phyloP scores from a whole-genome alignment of 768 basidiomycete species.

The Tulasnella calospora region DNA sequence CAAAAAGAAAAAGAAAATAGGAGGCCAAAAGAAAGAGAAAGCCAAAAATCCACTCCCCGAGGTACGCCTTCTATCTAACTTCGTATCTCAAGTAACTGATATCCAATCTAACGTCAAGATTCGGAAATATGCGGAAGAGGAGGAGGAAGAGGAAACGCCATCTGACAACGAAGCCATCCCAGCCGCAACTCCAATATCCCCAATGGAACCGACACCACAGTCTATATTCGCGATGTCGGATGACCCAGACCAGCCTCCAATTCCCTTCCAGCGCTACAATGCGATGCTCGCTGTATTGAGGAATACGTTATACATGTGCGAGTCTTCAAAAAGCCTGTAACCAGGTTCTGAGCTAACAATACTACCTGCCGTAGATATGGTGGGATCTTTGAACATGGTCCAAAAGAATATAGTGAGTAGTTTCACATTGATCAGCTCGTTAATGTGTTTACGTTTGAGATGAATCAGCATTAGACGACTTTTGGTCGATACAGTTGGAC shows the following conservation, averaged over 20 bases:
- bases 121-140: conserved; percentile 20
- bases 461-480: conserved; percentile 64
- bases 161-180: background rate
- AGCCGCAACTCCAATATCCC: conserved; percentile 21
- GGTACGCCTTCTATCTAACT: too few species aligned
- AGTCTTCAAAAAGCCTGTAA: conserved; percentile 17
- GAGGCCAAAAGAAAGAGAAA: conserved; percentile 39
- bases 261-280: conserved; percentile 74
- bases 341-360: background rate
- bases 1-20: conserved; percentile 45
- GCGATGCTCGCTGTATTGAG: conserved; percentile 80
- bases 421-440: background rate
- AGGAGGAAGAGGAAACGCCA: background rate
- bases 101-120: background rate
- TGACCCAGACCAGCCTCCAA: conserved; percentile 48
- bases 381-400: conserved; percentile 78
- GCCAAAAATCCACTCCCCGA: conserved; percentile 30
- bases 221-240: conserved; percentile 28
- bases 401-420: conserved; percentile 60
- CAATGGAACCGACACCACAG: conserved; percentile 27
- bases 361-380: conserved; percentile 62
- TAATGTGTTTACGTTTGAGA: background rate
- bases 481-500: conserved; percentile 71
- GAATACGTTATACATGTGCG: conserved; percentile 82
- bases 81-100: too few species aligned